A percentile compares a stretch with the other conserved stretches of the same genome.
phyloP scores from a whole-genome alignment of 768 basidiomycete species.

The Cubamyces lactineus region DNA sequence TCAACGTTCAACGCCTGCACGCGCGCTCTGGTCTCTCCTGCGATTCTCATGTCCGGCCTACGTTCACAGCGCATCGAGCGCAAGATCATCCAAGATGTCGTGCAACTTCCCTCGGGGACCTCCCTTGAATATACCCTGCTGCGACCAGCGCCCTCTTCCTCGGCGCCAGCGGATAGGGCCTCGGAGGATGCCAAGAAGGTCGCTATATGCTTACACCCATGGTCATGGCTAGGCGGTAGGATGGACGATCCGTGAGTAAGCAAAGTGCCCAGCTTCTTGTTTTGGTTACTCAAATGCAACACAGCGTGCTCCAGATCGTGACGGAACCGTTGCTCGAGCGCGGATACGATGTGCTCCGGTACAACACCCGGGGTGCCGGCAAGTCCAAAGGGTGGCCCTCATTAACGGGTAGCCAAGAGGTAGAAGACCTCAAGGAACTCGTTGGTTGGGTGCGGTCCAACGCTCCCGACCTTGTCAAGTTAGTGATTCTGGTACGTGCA shows the following conservation, averaged over 20 bases:
- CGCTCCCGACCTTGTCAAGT: constrained; percentile 46
- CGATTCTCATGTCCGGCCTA: background rate
- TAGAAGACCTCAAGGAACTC: constrained; percentile 65
- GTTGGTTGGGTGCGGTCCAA: constrained; percentile 55
- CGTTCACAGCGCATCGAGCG: background rate
- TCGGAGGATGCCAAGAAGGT: constrained; percentile 41
- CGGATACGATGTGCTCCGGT: constrained; percentile 64
- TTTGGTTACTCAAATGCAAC: background rate
- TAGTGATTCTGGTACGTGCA: constrained; percentile 64
- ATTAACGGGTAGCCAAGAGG: constrained; percentile 73
- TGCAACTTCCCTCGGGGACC: constrained; percentile 31
- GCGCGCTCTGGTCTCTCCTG: background rate
- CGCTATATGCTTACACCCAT: constrained; percentile 79
- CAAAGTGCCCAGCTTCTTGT: background rate
- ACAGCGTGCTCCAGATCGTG: constrained; percentile 51
- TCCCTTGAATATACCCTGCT: constrained; percentile 27
- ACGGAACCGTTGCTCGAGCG: constrained; percentile 44
- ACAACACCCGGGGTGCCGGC: constrained; percentile 81
- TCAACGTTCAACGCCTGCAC: background rate
- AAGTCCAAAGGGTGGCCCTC: constrained; percentile 73
- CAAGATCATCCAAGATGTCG: constrained; percentile 7
- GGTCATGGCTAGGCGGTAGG: constrained; percentile 82
- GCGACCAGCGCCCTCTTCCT: background rate
- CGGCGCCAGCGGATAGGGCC: background rate
- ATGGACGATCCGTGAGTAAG: constrained; percentile 74